Evolutionary conservation across 768 basidiomycete species (phyloP), one percentile per base, ranked within the genome.

Genomic region (Amanita phalloides): DNA sequence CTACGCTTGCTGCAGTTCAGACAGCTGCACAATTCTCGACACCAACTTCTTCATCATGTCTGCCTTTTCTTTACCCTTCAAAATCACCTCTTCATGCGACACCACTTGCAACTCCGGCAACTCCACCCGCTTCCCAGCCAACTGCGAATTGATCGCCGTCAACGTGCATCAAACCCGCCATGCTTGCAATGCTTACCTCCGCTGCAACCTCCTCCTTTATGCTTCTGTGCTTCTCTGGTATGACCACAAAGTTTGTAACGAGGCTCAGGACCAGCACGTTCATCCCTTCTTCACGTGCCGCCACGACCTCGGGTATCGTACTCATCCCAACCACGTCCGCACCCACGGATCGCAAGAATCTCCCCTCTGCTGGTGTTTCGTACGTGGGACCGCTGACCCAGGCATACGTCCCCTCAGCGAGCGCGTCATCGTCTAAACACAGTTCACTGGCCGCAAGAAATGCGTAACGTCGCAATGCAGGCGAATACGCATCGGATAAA

Each of bases 291-390:
- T 90, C 82, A 45, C 80, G 67, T 7, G 86, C 91, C 0, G 81
- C 86, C 21, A 92, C 70, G 23, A 94, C 91, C 66, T 94, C 91
- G 0, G 90, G 91, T 13, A 93, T 78, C 0, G 92, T 94, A 57
- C 87, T 90, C 91, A 94, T 94, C 1, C 91, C 91, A 1, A 93
- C 91, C n/a, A 92, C 86, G 58, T 90, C 89, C 1, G 85, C 91
- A 3, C 91, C 91, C 0, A 79, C 81, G 6, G 68, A 66, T 13
- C 85, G 70, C 37, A 94, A 68, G 67, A 92, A 82, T 45, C 82
- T 72, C 30, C 90, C 91, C 58, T 95, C 91, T 0, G 89, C 90
- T 2, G 86, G 81, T 0, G 87, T 89, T 67, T 94, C 91, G 61
- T 94, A 94, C 6, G 89, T 87, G 11, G 92, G 91, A 0, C 92